Evolutionary conservation across 306 rosid species (phyloP), one percentile per base, ranked within the genome.

Genomic region (Abrus precatorius): DNA sequence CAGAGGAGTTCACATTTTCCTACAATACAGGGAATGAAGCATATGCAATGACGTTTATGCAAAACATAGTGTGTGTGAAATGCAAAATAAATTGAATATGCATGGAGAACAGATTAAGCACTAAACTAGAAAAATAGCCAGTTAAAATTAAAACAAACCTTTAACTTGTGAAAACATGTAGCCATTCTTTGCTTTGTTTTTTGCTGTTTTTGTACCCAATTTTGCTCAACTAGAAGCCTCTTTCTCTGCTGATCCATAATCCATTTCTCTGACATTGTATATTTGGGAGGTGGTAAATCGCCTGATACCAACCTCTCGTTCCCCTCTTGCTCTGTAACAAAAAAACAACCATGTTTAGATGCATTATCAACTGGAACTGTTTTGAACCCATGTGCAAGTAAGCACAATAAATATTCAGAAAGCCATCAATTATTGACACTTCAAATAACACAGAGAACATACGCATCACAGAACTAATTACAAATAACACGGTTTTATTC

Each of bases 1-100:
- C 99, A 29, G 98, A 93, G 20, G 98, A 93, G 86, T 87, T 96
- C 80, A 93, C 99, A 69, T 88, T 93, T 81, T 90, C 95, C 99
- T 96, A 68, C 73, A 90, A 47, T 62, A 75, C 50, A 80, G 38
- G 38, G 48, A 83, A 81, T 63, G 54, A 74, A 80, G 32, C 70
- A 34, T 62, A 65, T 57, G 66, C 66, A 57, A 73, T 30, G 41
- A 76, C 60, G 41, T 57, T 48, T 57, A 47, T 53, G 48, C 41
- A 66, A 54, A 76, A 83, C 45, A 64, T 14, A 75, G 7, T 38
- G 69, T 38, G n/a, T 27, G 67, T 41, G 14, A n/a, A 30, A 64
- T 28, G 68, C 66, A 53, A 69, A 74, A 61, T 60, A 53, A 29
- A 80, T 49, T 63, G 29, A 63, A 74, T 27, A 14, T 38, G 59